Evolutionary conservation across 345 rosid species (phyloP), one percentile per base, ranked within the genome.

Genomic region (Ceriops decandra): DNA sequence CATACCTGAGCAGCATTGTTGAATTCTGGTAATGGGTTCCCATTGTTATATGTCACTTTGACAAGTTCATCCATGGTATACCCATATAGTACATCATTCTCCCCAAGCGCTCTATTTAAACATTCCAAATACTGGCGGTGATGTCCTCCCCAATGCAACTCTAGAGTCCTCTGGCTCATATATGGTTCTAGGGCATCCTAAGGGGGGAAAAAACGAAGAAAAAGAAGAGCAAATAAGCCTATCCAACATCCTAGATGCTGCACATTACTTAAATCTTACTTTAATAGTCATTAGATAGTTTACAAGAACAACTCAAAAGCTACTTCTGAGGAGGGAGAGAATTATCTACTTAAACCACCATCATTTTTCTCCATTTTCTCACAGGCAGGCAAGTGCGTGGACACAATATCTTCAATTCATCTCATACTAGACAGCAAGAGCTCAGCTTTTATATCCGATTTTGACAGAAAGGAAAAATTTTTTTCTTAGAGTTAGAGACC

Each of bases 121-220:
- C 72, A 80, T 33, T 91, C 96, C 24, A 93, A 84, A 72, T 91
- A 84, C 47, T 76, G 74, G 57, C 85, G 78, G 63, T 91, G 95
- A 68, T 83, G 92, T 63, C 78, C 83, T 67, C 90, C 95, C 97
- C 96, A 91, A 54, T 89, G 98, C 60, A 74, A 71, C 84, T 88
- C 96, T 75, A 93, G 31, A 33, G 90, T 85, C 74, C 70, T 85
- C 70, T 69, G 72, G 66, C 97, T 88, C 96, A 93, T 85, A 63
- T 88, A 85, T 7, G 98, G 98, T 75, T 93, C 98, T 72, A 91
- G 81, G 61, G 92, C 95, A 82, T 90, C 95, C 98, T 93, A 71
- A 28, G 60, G 30, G 16, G 8, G 15, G 21, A 15, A 59, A 63
- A 28, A 54, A 42, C n/a, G 3, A 30, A 13, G 22, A 61, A 30